Base-by-base conservation (phyloP, 2,329 filamentous ascomycete species). In the Pseudogymnoascus sp. region DNA sequence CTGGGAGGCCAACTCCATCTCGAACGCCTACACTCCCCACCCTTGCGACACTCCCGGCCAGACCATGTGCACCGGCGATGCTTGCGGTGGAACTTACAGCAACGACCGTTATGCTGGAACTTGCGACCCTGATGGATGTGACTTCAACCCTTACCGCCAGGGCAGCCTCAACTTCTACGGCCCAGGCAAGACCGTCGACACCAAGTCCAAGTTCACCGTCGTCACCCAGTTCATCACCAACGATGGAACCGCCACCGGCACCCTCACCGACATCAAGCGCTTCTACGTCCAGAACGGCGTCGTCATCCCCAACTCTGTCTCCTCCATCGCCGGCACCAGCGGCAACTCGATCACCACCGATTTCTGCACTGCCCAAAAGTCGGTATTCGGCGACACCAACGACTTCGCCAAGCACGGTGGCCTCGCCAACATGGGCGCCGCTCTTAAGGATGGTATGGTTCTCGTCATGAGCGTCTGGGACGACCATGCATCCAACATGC, bases 401-500 rank as follows among this genome's bases (percentile, higher is more conserved):
- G 72, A 76, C 62, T 89, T 85, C 75, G 71, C 75, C 42, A 70
- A 76, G 19, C 76, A 82, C 49, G 86, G 85, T 60, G 86, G 85
- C 22, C 72, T 86, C 65, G 70, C 76, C 5, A 74, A 73, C 42
- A 84, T 89, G 79, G 78, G 79, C 65, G 71, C 75, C 1, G 84
- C 83, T 23, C 74, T 88, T 41, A 71, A 73, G 5, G 68, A 78
- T 33, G 84, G 84, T 36, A 85, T 88, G 82, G 85, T 87, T 38
- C 78, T 89, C 12, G 84, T 87, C 67, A 79, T 89, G 78, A 80
- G 78, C 23, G 75, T 86, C 64, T 83, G 80, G 80, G 73, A 77
- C 64, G 77, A 79, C 65, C 82, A 89, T 75, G 74, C 82, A 64
- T 76, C 82, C 70, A 81, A 87, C 76, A 90, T 91, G 87, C 81